A percentile compares a stretch with the other conserved stretches of the same genome.
Conservation (phyloP, 345 rosid genomes). For the Mallotus nudiflorus region DNA sequence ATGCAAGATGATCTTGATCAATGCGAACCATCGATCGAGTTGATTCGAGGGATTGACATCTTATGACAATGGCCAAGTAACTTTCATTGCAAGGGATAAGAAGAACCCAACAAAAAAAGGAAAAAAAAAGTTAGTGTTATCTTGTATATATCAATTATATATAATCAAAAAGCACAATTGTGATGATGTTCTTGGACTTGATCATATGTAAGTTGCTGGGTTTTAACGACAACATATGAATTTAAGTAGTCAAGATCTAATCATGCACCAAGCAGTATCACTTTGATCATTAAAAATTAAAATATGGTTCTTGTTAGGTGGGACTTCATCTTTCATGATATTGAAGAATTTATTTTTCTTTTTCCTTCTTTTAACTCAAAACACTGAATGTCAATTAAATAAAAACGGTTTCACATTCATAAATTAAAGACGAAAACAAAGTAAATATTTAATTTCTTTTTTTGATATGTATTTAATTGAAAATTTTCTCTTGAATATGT, state of each 20-base stretch:
- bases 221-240: not conserved
- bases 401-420: too few relatives aligned
- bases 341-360: too few relatives aligned
- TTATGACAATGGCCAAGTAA: not conserved
- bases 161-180: not conserved
- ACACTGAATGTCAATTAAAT: too few relatives aligned
- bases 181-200: not conserved
- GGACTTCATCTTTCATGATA: too few relatives aligned
- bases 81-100: conserved; percentile 9
- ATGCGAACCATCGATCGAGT: not conserved
- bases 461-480: too few relatives aligned
- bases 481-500: too few relatives aligned
- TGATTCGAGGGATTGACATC: not conserved
- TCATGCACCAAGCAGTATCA: not conserved
- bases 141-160: conserved; percentile 2
- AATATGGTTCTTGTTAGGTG: too few relatives aligned
- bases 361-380: too few relatives aligned
- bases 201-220: not conserved
- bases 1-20: not conserved
- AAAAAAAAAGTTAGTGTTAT: not conserved
- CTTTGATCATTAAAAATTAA: too few relatives aligned
- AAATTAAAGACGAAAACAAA: too few relatives aligned
- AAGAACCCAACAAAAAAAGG: not conserved
- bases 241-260: not conserved
- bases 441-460: too few relatives aligned